Conservation (phyloP, 2,329 filamentous ascomycete genomes). For the Neocucurbitaria cava region DNA sequence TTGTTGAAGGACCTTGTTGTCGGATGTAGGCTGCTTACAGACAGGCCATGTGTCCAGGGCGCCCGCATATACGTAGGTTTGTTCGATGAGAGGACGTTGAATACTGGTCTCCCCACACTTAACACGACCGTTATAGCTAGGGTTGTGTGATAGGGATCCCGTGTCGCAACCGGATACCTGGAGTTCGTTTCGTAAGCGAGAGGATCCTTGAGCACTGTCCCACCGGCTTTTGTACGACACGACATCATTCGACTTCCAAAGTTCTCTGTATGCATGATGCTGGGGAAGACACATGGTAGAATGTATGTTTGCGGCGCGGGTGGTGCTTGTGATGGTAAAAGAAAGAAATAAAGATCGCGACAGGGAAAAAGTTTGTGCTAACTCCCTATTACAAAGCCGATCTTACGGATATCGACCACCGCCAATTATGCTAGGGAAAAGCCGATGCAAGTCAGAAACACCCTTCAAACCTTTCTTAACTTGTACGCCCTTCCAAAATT, state of each 20-base stretch:
- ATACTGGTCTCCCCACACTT: conserved; percentile 12
- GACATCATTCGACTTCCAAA: conserved; percentile 9
- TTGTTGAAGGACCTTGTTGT: conserved; percentile 3
- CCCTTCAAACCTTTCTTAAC: not conserved
- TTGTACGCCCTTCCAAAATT: not conserved
- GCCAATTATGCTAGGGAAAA: not conserved
- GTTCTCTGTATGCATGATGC: not conserved
- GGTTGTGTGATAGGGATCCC: conserved; percentile 16
- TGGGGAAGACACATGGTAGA: conserved; percentile 1
- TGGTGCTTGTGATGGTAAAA: not conserved
- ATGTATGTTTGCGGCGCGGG: conserved; percentile 5
- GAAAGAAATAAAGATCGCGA: not conserved
- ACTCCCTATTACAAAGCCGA: conserved; percentile 9
- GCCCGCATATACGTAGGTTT: conserved; percentile 4
- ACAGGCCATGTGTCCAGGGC: conserved; percentile 5
- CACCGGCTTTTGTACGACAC: conserved; percentile 15
- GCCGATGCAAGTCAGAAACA: not conserved
- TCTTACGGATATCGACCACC: conserved; percentile 7
- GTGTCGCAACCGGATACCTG: conserved; percentile 17
- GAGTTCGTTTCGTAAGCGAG: conserved; percentile 20
- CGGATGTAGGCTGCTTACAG: conserved; percentile 16
- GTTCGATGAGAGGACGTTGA: not conserved
- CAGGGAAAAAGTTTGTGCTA: not conserved
- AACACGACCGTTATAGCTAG: conserved; percentile 19
- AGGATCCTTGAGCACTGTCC: conserved; percentile 13